Evolutionary conservation across 495 filamentous ascomycete genomes (phyloP).

Genomic region (Penicillium coprophilum): DNA sequence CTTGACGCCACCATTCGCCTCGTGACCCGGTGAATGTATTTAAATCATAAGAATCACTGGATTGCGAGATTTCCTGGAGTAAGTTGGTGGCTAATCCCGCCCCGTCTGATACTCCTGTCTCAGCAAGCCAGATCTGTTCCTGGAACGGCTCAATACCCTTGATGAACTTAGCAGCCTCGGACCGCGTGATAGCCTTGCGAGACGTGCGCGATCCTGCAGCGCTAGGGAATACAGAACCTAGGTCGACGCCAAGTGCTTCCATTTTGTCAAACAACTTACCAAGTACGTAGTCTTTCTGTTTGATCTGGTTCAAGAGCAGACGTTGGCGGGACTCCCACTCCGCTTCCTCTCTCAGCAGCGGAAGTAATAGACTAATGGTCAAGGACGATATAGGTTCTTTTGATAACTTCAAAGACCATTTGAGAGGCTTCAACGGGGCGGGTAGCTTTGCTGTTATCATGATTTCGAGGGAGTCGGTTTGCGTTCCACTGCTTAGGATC

Average conservation of each 20-base stretch:
- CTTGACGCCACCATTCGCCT: constrained; percentile 43
- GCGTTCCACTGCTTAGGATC: constrained; percentile 28
- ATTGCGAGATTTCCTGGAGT: constrained; percentile 25
- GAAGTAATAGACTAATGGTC: constrained; percentile 64
- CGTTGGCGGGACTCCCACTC: constrained; percentile 49
- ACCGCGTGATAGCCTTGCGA: constrained; percentile 35
- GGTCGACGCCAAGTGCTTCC: constrained; percentile 64
- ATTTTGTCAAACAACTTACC: constrained; percentile 74
- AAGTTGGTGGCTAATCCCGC: constrained; percentile 28
- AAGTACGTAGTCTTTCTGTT: constrained; percentile 79
- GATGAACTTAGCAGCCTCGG: constrained; percentile 41
- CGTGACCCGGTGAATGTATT: constrained; percentile 19
- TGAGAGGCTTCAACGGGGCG: constrained; percentile 62
- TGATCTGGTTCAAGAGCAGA: constrained; percentile 58
- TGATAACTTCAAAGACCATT: constrained; percentile 64
- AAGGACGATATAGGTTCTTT: constrained; percentile 54
- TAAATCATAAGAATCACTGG: constrained; percentile 1
- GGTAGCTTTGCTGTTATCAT: constrained; percentile 63
- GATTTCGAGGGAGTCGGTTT: constrained; percentile 50
- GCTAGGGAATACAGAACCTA: constrained; percentile 69
- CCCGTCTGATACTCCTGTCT: constrained; percentile 20
- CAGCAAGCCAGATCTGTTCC: constrained; percentile 40
- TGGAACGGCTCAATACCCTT: constrained; percentile 50
- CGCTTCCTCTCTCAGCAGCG: constrained; percentile 62
- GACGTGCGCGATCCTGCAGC: constrained; percentile 46